Percentiles rank a stretch among this genome's conserved stretches.
phyloP scores from a whole-genome alignment of 305 asterid species.

The Rubia balearica region DNA sequence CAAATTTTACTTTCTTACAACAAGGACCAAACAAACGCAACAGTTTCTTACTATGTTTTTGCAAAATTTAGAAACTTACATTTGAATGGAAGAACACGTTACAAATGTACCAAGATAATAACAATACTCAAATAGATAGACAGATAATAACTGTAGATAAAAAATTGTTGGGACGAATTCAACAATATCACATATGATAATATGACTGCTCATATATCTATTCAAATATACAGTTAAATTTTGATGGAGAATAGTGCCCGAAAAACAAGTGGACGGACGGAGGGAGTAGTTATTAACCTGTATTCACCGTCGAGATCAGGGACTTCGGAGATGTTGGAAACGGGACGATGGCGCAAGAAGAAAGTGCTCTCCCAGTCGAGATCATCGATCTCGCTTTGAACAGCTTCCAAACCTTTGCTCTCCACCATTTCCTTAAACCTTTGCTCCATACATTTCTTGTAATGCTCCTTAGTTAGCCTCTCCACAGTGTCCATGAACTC shows the following conservation, averaged over 20 bases:
- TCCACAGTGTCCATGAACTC: conserved; percentile 82
- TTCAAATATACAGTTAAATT: no score
- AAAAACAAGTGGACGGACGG: no score
- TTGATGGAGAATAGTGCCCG: no score
- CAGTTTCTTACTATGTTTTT: not conserved
- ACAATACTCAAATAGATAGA: no score
- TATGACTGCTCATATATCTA: no score
- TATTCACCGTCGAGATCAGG: conserved; percentile 73
- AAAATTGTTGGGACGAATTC: no score
- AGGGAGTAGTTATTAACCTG: conserved; percentile 32
- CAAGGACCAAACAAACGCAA: not conserved
- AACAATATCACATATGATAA: no score
- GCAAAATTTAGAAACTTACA: not conserved
- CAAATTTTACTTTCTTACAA: not conserved
- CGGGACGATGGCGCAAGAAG: conserved; percentile 74
- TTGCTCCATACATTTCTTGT: conserved; percentile 65
- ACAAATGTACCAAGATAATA: no score
- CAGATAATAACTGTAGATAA: no score
- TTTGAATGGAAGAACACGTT: no score
- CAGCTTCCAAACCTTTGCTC: conserved; percentile 64
- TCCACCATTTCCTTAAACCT: conserved; percentile 78
- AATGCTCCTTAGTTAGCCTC: conserved; percentile 71
- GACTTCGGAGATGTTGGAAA: conserved; percentile 58
- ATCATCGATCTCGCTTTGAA: conserved; percentile 57
- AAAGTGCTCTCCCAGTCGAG: conserved; percentile 94